Evolutionary conservation across 345 rosid genomes (phyloP).

Genomic region (Alliaria petiolata): DNA sequence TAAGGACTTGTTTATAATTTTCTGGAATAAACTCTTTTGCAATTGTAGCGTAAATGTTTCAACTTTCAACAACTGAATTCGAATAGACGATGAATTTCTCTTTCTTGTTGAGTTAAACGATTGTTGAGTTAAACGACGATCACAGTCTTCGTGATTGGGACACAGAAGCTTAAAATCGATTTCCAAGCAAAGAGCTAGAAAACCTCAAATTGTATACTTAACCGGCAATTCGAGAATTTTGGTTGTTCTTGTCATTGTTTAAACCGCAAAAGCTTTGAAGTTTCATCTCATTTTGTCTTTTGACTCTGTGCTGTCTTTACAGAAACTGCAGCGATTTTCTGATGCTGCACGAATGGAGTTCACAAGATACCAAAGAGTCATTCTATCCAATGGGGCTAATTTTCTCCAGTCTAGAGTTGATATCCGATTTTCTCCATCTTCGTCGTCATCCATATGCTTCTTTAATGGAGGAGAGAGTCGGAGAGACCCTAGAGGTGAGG

Average conservation of each 20-base stretch:
- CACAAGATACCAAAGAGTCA: slow-evolving; percentile 38
- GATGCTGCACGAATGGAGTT: slow-evolving; percentile 41
- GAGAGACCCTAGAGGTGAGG: slow-evolving; percentile 33
- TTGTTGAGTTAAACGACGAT: background rate
- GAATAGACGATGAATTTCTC: background rate
- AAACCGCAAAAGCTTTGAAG: background rate
- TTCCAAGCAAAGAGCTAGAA: background rate
- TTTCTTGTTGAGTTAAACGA: background rate
- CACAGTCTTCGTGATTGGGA: background rate
- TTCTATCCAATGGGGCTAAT: slow-evolving; percentile 18
- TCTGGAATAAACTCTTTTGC: background rate
- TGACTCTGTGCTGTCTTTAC: background rate
- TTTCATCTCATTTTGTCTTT: background rate
- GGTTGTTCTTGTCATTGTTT: background rate
- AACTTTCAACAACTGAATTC: background rate
- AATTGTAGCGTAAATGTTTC: background rate
- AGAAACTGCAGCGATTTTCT: slow-evolving; percentile 23
- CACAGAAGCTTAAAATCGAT: background rate
- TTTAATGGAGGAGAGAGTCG: slow-evolving; percentile 46
- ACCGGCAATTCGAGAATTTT: too few relatives aligned
- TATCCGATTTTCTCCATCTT: slow-evolving; percentile 31
- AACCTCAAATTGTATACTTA: too few relatives aligned
- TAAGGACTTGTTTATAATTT: background rate
- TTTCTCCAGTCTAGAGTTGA: slow-evolving; percentile 35
- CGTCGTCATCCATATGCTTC: slow-evolving; percentile 36